Percentiles rank a stretch among this genome's conserved stretches.
phyloP scores from a whole-genome alignment of 176 grass and related monocot species.

The Raddia guianensis region DNA sequence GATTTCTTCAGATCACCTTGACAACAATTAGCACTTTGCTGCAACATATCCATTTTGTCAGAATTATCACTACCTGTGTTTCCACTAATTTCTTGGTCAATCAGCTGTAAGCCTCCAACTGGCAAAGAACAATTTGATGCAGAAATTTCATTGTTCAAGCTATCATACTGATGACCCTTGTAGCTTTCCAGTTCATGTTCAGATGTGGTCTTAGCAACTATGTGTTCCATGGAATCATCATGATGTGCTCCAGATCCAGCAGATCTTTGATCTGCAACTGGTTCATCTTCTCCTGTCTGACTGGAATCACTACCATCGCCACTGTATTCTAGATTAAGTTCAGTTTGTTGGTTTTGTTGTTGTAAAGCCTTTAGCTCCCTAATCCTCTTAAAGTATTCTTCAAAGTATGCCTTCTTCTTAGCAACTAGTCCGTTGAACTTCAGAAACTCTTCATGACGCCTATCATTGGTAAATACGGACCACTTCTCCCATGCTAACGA shows the following conservation, averaged over 20 bases:
- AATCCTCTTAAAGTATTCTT: constrained; percentile 91
- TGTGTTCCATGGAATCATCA: constrained; percentile 41
- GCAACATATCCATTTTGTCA: constrained; percentile 32
- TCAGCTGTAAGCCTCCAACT: constrained; percentile 30
- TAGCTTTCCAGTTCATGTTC: constrained; percentile 34
- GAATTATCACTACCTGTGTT: constrained; percentile 19
- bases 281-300: constrained; percentile 72
- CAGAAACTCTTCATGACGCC: constrained; percentile 85
- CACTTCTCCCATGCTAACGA: constrained; percentile 93
- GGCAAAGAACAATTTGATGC: constrained; percentile 18
- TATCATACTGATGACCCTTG: constrained; percentile 34
- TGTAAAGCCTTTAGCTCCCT: constrained; percentile 85
- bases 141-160: constrained; percentile 38
- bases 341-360: constrained; percentile 83
- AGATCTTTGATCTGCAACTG: constrained; percentile 41
- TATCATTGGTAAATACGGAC: constrained; percentile 93
- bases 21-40: constrained; percentile 32
- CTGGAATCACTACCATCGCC: constrained; percentile 95
- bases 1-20: constrained; percentile 23
- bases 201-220: constrained; percentile 23
- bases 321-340: constrained; percentile 82
- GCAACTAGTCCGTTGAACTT: constrained; percentile 98
- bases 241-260: constrained; percentile 44
- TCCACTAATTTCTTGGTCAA: constrained; percentile 43
- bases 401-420: constrained; percentile 95